phyloP scores from a whole-genome alignment of 306 rosid species.

The Citrullus amarus region DNA sequence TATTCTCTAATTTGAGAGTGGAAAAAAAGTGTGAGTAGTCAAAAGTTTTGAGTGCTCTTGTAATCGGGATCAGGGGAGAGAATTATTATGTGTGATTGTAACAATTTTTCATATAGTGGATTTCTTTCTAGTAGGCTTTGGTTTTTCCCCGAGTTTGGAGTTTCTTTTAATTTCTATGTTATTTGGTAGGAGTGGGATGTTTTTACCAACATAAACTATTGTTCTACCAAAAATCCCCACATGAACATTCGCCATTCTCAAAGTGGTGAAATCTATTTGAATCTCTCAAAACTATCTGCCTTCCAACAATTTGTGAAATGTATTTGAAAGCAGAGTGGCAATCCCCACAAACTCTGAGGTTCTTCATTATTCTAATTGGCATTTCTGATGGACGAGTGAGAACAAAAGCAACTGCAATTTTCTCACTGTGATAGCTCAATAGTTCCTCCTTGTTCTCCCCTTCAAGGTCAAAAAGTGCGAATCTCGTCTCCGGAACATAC shows the following conservation, averaged over 20 bases:
- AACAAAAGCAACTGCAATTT: conserved; percentile 76
- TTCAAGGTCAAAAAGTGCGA: conserved; percentile 73
- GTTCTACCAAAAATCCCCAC: conserved; percentile 73
- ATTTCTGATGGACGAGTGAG: conserved; percentile 61
- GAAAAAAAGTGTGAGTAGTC: too few species aligned
- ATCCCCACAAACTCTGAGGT: conserved; percentile 85
- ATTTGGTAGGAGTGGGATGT: too few species aligned
- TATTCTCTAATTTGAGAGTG: too few species aligned
- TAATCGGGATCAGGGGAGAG: too few species aligned
- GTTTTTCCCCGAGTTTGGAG: too few species aligned
- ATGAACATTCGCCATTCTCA: conserved; percentile 62
- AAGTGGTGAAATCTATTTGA: conserved; percentile 86
- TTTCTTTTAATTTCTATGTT: too few species aligned
- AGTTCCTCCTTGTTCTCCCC: conserved; percentile 76
- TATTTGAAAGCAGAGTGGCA: conserved; percentile 84
- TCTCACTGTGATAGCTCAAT: conserved; percentile 80
- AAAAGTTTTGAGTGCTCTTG: too few species aligned
- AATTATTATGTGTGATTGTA: too few species aligned
- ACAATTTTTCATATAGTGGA: too few species aligned
- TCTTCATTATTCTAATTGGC: conserved; percentile 89
- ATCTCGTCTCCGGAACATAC: conserved; percentile 71
- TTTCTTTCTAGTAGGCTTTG: too few species aligned
- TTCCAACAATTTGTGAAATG: conserved; percentile 57
- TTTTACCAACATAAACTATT: too few species aligned
- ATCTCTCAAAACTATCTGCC: conserved; percentile 66